Base-by-base conservation (phyloP, 2,329 filamentous ascomycete species). In the Verticillium longisporum region DNA sequence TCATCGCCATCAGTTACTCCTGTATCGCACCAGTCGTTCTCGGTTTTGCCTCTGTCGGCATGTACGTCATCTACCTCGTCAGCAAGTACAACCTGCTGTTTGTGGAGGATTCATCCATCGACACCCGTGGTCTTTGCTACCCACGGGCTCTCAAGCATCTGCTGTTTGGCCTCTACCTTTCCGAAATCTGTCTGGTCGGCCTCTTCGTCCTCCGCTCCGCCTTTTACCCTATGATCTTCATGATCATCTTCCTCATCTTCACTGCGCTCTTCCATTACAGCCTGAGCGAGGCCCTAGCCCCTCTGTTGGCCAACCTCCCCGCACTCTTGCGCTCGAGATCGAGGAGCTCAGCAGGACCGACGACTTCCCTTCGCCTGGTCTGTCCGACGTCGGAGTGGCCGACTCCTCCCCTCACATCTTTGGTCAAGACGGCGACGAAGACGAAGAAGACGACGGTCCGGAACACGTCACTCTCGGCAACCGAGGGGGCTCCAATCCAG, bases 31-130 rank as follows among this genome's bases (percentile, higher is more conserved):
- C 93, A 0, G 78, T 97, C 11, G 88, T 97, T 60, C 81, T 97
- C 57, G 85, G 88, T 5, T 97, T 97, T 69, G 91, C 91, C 1
- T 87, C 88, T 1, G 80, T 91, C 45, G 92, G 91, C 33, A 83
- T 97, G 62, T 85, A 82, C 26, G 78, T 95, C 53, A 93, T 97
- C 75, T 96, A 96, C 72, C 78, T 94, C 59, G 90, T 92, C 56
- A 97, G 92, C 80, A 86, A 90, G 18, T 97, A 98, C 81, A 96
- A 97, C 71, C 76, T 98, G 60, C 82, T 97, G 57, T 97, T 91
- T 73, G 92, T 97, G 38, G 89, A 88, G 58, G 90, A 96, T 71
- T 86, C 90, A 9, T 78, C 85, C 62, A 88, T 96, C 69, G 92
- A 97, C 71, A 96, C 91, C 41, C 91, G 96, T 70, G 93, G 94